Evolutionary conservation across 345 rosid genomes (phyloP), one percentile per base, ranked within the genome.

Genomic region (Rubroshorea leprosula): DNA sequence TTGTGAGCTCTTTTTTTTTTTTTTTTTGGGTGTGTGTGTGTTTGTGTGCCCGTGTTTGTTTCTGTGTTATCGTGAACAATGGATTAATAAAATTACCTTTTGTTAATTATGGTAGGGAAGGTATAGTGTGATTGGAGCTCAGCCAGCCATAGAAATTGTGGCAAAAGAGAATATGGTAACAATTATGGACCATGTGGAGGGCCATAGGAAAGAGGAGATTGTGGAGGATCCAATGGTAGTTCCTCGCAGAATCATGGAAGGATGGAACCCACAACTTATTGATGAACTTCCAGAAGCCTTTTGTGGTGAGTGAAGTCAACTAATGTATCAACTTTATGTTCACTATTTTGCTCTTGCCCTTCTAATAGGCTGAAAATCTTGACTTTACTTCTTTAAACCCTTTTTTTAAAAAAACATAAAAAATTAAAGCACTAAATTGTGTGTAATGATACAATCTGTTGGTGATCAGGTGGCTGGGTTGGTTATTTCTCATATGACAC

Each of bases 401-500:
- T 27, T 27, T 27, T 27, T 27, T 3, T 27, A 3, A n/a, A n/a
- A n/a, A n/a, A n/a, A n/a, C n/a, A n/a, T n/a, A n/a, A n/a, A n/a
- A n/a, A n/a, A n/a, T 8, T 10, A 35, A 6, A 8, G 41, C 41
- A 6, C 12, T 13, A 1, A 35, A 35, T 35, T 35, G 11, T 35
- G 12, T 35, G 41, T 6, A 35, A 35, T 35, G 41, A 8, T 52
- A 39, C 55, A 17, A 18, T 61, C 59, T 58, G 45, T 50, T 74
- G 47, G 1, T 62, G 65, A 47, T 57, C 66, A 89, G 97, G 95
- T 74, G 98, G 98, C 5, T 89, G 98, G 96, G 98, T 89, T 38
- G 98, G 96, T 27, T 92, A 84, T 66, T 89, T 92, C 61, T 92
- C 96, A 2, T 92, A 92, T 72, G 98, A 92, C 65, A 92, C 98